Conservation (phyloP, 179 eudicot genomes). For the Gypsophila paniculata region DNA sequence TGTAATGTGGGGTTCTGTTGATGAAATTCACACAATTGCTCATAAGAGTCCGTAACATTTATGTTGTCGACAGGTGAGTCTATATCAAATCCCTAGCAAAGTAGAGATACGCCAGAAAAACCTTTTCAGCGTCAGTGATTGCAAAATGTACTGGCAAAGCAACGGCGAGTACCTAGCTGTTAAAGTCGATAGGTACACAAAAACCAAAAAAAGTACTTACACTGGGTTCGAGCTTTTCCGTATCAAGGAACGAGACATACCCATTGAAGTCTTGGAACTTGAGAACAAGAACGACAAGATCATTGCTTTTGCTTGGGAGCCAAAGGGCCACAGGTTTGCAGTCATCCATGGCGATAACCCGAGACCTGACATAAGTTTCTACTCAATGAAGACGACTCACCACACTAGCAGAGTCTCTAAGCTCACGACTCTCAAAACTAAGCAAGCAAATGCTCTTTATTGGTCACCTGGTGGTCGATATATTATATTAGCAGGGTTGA, state of each 20-base stretch:
- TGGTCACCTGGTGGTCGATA: conserved; percentile 93
- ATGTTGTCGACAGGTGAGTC: conserved; percentile 57
- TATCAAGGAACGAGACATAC: conserved; percentile 94
- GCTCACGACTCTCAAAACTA: conserved; percentile 78
- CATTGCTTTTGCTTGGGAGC: conserved; percentile 99
- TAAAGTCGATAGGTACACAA: conserved; percentile 88
- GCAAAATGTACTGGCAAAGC: conserved; percentile 99
- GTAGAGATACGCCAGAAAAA: conserved; percentile 87
- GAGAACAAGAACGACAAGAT: conserved; percentile 96
- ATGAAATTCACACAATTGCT: neutral
- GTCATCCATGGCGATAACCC: conserved; percentile 94
- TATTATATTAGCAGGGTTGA: conserved; percentile 78
- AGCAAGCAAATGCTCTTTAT: conserved; percentile 92
- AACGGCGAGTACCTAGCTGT: conserved; percentile 94
- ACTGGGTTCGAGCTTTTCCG: conserved; percentile 98
- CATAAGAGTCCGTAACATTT: too few species aligned
- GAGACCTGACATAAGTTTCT: conserved; percentile 89
- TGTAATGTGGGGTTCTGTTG: neutral
- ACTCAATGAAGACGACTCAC: conserved; percentile 67
- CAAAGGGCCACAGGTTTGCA: conserved; percentile 96
- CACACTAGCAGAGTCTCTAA: conserved; percentile 74
- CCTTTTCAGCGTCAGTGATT: conserved; percentile 94
- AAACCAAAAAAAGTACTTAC: conserved; percentile 95
- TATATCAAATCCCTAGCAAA: conserved; percentile 90
- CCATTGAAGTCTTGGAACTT: conserved; percentile 94